These are phyloP conservation scores for Trichophyton mentagrophytes DNA, from an alignment of 2,329 filamentous ascomycete species.

Conservation along the genomic window DNA sequence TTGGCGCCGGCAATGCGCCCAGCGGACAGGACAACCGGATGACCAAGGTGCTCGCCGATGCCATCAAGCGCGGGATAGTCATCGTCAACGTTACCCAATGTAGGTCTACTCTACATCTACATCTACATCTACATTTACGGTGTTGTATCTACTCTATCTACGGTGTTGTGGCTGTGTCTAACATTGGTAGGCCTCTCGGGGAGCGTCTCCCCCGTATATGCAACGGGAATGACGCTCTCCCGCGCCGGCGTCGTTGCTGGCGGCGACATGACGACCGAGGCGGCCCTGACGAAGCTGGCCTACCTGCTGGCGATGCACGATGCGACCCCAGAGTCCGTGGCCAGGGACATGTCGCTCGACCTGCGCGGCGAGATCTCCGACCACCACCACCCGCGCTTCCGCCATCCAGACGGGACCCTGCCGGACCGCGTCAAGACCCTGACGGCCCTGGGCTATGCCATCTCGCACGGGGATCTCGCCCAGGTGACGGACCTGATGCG, in stretches of 20 bases:
- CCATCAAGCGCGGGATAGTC: constrained; percentile 66
- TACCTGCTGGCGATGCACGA: constrained; percentile 63
- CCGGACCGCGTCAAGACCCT: constrained; percentile 52
- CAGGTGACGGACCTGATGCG: constrained; percentile 56
- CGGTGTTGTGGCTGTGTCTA: not conserved
- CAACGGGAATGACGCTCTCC: constrained; percentile 62
- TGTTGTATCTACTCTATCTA: too few relatives aligned
- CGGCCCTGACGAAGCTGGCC: constrained; percentile 78
- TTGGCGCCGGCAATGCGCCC: constrained; percentile 84
- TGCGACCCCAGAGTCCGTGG: constrained; percentile 53
- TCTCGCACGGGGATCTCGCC: constrained; percentile 55
- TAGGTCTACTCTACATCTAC: constrained; percentile 26
- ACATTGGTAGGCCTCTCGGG: constrained; percentile 42
- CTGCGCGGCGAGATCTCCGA: constrained; percentile 80
- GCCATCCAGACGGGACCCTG: constrained; percentile 53
- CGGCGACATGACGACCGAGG: constrained; percentile 78
- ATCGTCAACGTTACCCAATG: constrained; percentile 91
- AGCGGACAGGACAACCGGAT: constrained; percentile 67
- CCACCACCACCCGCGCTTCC: constrained; percentile 57
- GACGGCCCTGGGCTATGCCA: constrained; percentile 66
- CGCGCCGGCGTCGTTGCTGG: constrained; percentile 79
- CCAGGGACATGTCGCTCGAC: constrained; percentile 57
- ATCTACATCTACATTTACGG: too few relatives aligned
- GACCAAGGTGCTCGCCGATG: constrained; percentile 62
- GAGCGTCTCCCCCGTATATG: constrained; percentile 66